These are phyloP conservation scores for Scedosporium apiospermum DNA, from an alignment of 2,329 filamentous ascomycete genomes.

Conservation along the genomic window DNA sequence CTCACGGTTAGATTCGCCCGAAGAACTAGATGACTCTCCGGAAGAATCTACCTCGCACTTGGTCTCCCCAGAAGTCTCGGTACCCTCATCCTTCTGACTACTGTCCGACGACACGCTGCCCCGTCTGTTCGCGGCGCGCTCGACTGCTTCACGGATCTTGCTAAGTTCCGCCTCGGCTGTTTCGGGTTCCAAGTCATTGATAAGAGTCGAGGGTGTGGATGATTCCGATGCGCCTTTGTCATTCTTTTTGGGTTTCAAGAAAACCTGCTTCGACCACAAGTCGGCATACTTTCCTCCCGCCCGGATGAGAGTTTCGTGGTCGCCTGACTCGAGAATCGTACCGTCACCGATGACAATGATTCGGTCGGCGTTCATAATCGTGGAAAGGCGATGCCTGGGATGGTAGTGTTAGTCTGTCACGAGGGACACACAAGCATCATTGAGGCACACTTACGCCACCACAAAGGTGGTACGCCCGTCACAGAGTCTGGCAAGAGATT, in stretches of 20 bases:
- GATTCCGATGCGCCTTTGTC: conserved; percentile 14
- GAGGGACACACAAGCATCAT: not conserved
- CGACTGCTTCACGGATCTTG: conserved; percentile 18
- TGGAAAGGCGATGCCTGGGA: conserved; percentile 55
- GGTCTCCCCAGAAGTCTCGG: not conserved
- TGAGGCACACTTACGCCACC: conserved; percentile 41
- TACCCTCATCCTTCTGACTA: conserved; percentile 11
- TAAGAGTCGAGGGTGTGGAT: conserved; percentile 16
- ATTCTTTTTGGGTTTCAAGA: conserved; percentile 35
- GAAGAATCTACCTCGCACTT: conserved; percentile 4
- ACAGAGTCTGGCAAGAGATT: conserved; percentile 48
- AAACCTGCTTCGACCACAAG: conserved; percentile 56
- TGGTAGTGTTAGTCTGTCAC: conserved; percentile 6
- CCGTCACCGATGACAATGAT: conserved; percentile 58
- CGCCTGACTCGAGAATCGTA: conserved; percentile 53
- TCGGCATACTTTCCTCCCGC: conserved; percentile 53
- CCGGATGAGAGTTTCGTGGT: conserved; percentile 47
- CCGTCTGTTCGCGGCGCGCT: conserved; percentile 13
- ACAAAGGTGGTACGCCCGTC: conserved; percentile 57
- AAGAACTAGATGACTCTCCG: conserved; percentile 7
- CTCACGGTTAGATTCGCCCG: conserved; percentile 28
- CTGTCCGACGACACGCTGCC: conserved; percentile 15
- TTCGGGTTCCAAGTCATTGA: conserved; percentile 28
- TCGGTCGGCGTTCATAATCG: conserved; percentile 58
- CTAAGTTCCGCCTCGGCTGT: conserved; percentile 23